Conservation (phyloP, 306 rosid species). For the Cicer bijugum region DNA sequence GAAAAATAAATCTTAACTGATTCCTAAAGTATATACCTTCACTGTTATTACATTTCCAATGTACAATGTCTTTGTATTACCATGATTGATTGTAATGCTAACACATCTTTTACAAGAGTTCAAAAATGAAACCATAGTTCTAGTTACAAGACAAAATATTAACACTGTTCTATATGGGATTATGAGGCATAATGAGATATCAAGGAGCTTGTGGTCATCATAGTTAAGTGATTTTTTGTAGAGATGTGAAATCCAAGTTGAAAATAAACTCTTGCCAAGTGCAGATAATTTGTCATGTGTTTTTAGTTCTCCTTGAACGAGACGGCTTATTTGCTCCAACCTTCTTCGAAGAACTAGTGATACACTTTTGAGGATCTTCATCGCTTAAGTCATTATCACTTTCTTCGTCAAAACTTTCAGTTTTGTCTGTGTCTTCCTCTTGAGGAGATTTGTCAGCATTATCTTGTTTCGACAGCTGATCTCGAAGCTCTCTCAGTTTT, state of each 20-base stretch:
- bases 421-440: conserved; percentile 76
- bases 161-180: conserved; percentile 25
- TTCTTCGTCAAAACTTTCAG: conserved; percentile 69
- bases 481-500: conserved; percentile 77
- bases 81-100: background rate
- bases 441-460: conserved; percentile 56
- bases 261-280: background rate
- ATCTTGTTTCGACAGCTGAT: conserved; percentile 55
- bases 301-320: conserved; percentile 50
- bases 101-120: background rate
- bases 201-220: background rate
- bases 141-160: background rate
- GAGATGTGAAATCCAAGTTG: background rate
- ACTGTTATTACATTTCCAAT: too few relatives aligned
- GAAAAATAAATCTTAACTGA: too few relatives aligned
- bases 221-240: background rate
- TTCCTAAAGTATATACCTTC: too few relatives aligned
- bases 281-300: conserved; percentile 41
- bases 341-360: conserved; percentile 53
- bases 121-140: background rate
- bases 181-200: conserved; percentile 9
- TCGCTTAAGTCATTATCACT: conserved; percentile 53
- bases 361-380: conserved; percentile 48
- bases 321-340: conserved; percentile 47
- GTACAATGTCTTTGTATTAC: background rate